Conservation (phyloP, 2,329 filamentous ascomycete genomes). For the Pseudogymnoascus sp. region DNA sequence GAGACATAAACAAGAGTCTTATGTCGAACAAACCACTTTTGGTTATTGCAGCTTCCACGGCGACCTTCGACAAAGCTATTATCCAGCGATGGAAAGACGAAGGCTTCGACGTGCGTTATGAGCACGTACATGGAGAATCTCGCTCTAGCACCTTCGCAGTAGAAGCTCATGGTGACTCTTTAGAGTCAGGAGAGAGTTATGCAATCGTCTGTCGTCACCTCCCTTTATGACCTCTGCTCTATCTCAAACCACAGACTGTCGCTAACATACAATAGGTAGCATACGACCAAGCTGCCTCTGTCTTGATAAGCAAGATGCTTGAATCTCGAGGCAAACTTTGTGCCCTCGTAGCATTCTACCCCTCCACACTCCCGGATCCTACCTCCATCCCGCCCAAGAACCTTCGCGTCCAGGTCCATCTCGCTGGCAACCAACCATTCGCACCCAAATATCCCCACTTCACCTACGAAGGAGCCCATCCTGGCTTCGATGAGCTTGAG, state of each 20-base stretch:
- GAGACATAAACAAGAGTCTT: background rate
- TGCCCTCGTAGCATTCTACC: constrained; percentile 57
- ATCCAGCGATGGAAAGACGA: constrained; percentile 50
- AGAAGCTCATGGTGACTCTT: constrained; percentile 37
- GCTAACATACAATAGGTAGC: background rate
- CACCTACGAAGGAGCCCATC: constrained; percentile 32
- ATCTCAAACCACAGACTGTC: constrained; percentile 27
- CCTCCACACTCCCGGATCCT: constrained; percentile 43
- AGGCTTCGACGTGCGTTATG: constrained; percentile 51
- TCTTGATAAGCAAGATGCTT: background rate
- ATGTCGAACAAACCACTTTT: constrained; percentile 22
- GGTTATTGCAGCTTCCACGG: constrained; percentile 43
- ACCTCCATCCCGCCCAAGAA: constrained; percentile 32
- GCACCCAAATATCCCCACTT: constrained; percentile 12
- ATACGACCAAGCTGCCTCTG: constrained; percentile 10
- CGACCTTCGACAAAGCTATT: constrained; percentile 48
- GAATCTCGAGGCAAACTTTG: constrained; percentile 47
- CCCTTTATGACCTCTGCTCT: constrained; percentile 21
- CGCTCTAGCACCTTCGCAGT: constrained; percentile 34
- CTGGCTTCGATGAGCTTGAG: constrained; percentile 65
- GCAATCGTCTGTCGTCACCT: constrained; percentile 49
- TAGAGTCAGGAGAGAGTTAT: constrained; percentile 46
- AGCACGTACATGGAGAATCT: constrained; percentile 7
- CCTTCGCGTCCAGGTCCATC: constrained; percentile 31
- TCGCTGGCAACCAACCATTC: constrained; percentile 11